phyloP scores from a whole-genome alignment of 768 basidiomycete species.

The Dioszegia aurantiaca region DNA sequence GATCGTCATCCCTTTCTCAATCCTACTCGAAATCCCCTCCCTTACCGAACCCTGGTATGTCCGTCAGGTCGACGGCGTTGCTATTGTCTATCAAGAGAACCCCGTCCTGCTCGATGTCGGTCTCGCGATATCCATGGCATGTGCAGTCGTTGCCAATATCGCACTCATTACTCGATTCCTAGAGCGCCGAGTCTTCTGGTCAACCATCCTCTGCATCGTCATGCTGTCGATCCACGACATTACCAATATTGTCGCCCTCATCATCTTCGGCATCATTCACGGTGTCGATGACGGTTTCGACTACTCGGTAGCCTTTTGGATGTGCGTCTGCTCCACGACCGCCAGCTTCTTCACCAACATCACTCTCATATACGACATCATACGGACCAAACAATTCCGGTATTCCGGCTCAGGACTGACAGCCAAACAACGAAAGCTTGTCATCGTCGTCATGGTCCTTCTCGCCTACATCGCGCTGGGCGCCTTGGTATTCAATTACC shows the following conservation, averaged over 20 bases:
- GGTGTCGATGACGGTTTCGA: conserved; percentile 66
- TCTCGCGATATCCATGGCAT: conserved; percentile 65
- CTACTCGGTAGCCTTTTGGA: conserved; percentile 63
- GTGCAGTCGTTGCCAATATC: conserved; percentile 66
- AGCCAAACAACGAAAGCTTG: conserved; percentile 70
- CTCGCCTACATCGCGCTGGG: conserved; percentile 73
- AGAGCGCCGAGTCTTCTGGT: conserved; percentile 63
- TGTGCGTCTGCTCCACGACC: conserved; percentile 70
- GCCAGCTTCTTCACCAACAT: conserved; percentile 65
- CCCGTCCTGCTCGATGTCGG: conserved; percentile 62
- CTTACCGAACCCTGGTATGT: conserved; percentile 64
- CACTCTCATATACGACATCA: conserved; percentile 65
- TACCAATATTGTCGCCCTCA: conserved; percentile 65
- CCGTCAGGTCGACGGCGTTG: conserved; percentile 57
- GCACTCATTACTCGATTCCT: conserved; percentile 69
- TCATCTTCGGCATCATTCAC: conserved; percentile 64
- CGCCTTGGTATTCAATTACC: conserved; percentile 60
- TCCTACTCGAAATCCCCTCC: conserved; percentile 77
- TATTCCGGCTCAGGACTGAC: conserved; percentile 72
- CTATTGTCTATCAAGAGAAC: conserved; percentile 59
- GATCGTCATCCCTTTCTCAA: conserved; percentile 58
- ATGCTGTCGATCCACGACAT: conserved; percentile 70
- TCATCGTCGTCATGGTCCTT: conserved; percentile 72
- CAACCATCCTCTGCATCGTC: conserved; percentile 65
- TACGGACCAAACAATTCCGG: conserved; percentile 63